phyloP scores from a whole-genome alignment of 768 basidiomycete species.

The Mycena galopus region DNA sequence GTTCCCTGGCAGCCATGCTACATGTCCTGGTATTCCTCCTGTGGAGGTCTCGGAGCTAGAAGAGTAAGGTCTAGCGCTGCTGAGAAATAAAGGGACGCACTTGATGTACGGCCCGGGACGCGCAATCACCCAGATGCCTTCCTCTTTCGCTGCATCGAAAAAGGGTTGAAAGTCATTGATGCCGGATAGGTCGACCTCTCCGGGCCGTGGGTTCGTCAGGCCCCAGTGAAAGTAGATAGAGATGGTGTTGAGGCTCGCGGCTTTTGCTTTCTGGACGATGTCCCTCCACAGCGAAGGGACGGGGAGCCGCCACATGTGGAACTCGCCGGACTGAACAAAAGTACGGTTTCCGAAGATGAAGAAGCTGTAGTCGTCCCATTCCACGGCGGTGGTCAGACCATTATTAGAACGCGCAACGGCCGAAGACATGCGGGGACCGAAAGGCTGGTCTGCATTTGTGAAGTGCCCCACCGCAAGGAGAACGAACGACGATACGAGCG shows the following conservation, averaged over 20 bases:
- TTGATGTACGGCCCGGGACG: constrained; percentile 59
- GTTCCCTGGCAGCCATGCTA: constrained; percentile 28
- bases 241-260: constrained; percentile 70
- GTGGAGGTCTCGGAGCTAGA: constrained; percentile 70
- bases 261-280: constrained; percentile 71
- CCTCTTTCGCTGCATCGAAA: constrained; percentile 65
- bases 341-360: constrained; percentile 41
- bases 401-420: constrained; percentile 1
- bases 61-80: not conserved
- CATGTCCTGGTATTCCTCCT: constrained; percentile 51
- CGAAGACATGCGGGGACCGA: not conserved
- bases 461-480: constrained; percentile 3
- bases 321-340: constrained; percentile 62
- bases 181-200: constrained; percentile 65
- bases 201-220: constrained; percentile 66
- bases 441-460: not conserved
- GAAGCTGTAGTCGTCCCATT: constrained; percentile 62
- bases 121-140: constrained; percentile 70
- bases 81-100: not conserved
- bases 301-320: constrained; percentile 73
- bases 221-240: constrained; percentile 75
- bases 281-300: constrained; percentile 73
- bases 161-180: constrained; percentile 64
- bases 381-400: constrained; percentile 21
- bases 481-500: not conserved